Conservation (phyloP, 768 basidiomycete species). For the Chiua virens region DNA sequence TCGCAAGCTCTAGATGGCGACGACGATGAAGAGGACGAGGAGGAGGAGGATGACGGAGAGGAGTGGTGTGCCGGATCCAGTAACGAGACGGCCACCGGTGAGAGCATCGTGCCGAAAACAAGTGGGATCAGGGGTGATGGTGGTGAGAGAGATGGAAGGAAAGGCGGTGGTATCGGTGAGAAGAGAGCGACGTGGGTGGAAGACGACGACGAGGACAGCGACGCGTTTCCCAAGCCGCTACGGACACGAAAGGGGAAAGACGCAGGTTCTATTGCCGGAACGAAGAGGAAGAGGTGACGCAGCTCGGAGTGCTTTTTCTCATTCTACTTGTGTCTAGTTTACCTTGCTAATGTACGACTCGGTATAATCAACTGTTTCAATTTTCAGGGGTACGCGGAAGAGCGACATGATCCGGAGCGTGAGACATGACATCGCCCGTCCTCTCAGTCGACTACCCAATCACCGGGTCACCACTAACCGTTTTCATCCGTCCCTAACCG, state of each 20-base stretch:
- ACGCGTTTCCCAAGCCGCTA: slow-evolving; percentile 66
- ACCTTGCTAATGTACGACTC: slow-evolving; percentile 16
- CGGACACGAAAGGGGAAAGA: slow-evolving; percentile 68
- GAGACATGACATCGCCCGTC: slow-evolving; percentile 13
- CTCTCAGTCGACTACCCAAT: slow-evolving; percentile 5
- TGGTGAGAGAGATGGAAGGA: slow-evolving; percentile 24
- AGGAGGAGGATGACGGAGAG: slow-evolving; percentile 43
- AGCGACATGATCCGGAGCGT: slow-evolving; percentile 25
- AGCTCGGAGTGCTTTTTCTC: background rate
- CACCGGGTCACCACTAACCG: slow-evolving; percentile 9
- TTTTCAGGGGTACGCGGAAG: background rate
- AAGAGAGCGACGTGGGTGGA: slow-evolving; percentile 31
- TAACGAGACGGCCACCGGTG: slow-evolving; percentile 48
- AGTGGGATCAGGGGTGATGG: slow-evolving; percentile 56
- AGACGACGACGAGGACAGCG: slow-evolving; percentile 72
- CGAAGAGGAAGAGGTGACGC: slow-evolving; percentile 69
- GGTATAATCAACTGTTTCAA: slow-evolving; percentile 15
- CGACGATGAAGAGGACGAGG: slow-evolving; percentile 42
- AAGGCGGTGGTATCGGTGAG: slow-evolving; percentile 11
- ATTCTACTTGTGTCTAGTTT: slow-evolving; percentile 7
- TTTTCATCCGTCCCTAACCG: slow-evolving; percentile 16
- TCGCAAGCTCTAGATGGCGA: slow-evolving; percentile 59
- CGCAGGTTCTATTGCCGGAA: slow-evolving; percentile 42
- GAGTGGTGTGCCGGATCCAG: slow-evolving; percentile 44
- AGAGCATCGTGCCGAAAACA: slow-evolving; percentile 57